Base-by-base conservation (phyloP, 352 stramenopile species). In the Globisporangium heterothallicum region DNA sequence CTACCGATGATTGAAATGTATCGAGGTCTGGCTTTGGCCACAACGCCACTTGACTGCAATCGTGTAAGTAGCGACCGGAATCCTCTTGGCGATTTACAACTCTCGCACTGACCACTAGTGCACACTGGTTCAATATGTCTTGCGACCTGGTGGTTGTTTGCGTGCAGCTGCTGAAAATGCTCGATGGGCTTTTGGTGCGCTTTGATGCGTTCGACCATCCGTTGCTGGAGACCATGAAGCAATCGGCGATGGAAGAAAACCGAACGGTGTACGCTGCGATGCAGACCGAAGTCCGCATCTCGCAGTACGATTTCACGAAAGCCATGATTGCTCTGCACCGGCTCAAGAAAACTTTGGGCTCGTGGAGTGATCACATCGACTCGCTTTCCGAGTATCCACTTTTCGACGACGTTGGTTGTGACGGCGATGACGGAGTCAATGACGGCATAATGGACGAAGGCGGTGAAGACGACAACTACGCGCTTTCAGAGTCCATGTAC, bases 351-450 rank as follows among this genome's bases (percentile, higher is more conserved):
- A 67, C 75, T 36, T 36, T 89, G 19, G 71, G 68, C 8, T 75
- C 70, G 7, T 92, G 80, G 80, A 87, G 78, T 56, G 78, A 92
- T 29, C 80, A 92, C 59, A 89, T 92, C 46, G 80, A 92, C 58
- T 67, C 61, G 34, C 65, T 88, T 34, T 88, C 78, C 6, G 80
- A 92, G 29, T 92, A 92, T 19, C 78, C 78, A 19, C 62, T 89
- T 10, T 92, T 86, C 44, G 78, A 88, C 53, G 76, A 82, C 1
- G 69, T 34, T 41, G 57, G 43, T 4, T 36, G 56, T 6, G 60
- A 66, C 30, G 44, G 42, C 13, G 24, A 38, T 26, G 56, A 51
- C 13, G 30, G 56, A 13, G 50, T 24, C 16, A 34, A 18, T 10
- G 32, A 38, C 32, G 32, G 32, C n/a, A n/a, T n/a, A n/a, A 38